Conservation (phyloP, 768 basidiomycete species). For the Tylopilus vinaceipallidus region DNA sequence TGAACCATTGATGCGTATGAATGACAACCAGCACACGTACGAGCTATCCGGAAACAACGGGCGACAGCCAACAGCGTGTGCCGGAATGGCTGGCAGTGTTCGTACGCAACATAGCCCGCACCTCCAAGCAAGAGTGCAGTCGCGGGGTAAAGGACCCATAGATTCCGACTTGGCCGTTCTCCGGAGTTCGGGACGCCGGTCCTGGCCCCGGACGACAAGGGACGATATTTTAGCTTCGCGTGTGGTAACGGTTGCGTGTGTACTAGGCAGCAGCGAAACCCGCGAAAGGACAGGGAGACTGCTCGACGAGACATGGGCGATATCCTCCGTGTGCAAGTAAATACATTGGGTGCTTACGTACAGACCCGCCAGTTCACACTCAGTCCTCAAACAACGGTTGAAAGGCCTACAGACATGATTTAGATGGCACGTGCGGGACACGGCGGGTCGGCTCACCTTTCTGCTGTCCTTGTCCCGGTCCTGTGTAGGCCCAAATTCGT, state of each 20-base stretch:
- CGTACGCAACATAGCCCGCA: conserved; percentile 49
- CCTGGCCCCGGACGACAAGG: conserved; percentile 12
- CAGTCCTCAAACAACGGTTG: conserved; percentile 35
- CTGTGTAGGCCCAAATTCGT: conserved; percentile 35
- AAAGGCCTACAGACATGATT: conserved; percentile 20
- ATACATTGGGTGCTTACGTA: background rate
- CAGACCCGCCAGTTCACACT: background rate
- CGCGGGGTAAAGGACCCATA: conserved; percentile 28
- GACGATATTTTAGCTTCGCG: conserved; percentile 6
- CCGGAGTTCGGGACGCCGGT: background rate
- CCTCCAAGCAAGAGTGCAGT: conserved; percentile 30
- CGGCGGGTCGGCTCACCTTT: conserved; percentile 22
- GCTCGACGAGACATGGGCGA: conserved; percentile 17
- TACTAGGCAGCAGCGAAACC: conserved; percentile 2
- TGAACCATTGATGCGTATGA: conserved; percentile 21
- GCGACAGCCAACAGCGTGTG: conserved; percentile 70
- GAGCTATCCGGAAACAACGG: conserved; percentile 79
- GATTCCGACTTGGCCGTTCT: conserved; percentile 8
- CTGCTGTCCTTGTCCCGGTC: conserved; percentile 19
- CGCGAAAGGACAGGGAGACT: conserved; percentile 11
- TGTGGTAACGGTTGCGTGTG: conserved; percentile 1
- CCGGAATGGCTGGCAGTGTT: conserved; percentile 69
- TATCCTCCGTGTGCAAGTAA: background rate
- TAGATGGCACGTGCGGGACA: background rate
- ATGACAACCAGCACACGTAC: conserved; percentile 38